Evolutionary conservation across 2,329 filamentous ascomycete genomes (phyloP).

Genomic region (Aspergillus sp.): DNA sequence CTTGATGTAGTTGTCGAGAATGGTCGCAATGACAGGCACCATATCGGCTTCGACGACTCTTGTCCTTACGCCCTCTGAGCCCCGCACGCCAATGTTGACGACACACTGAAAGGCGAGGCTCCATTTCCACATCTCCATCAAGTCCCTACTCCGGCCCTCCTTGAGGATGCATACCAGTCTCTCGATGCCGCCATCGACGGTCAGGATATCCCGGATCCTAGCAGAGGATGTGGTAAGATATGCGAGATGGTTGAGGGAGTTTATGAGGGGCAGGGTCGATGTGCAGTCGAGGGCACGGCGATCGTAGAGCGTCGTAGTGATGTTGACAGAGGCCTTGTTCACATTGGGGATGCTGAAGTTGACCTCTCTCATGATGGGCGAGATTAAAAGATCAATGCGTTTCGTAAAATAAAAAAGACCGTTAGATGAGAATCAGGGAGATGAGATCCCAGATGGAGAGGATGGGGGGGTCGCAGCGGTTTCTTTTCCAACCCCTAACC

Average conservation of each 20-base stretch:
- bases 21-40: slow-evolving; percentile 97
- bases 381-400: slow-evolving; percentile 1
- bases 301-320: slow-evolving; percentile 97
- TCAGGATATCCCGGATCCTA: slow-evolving; percentile 94
- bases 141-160: slow-evolving; percentile 90
- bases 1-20: slow-evolving; percentile 97
- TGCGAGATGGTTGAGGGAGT: slow-evolving; percentile 96
- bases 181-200: slow-evolving; percentile 97
- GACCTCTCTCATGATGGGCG: slow-evolving; percentile 88
- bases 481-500: no score
- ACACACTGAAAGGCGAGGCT: slow-evolving; percentile 98
- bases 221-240: slow-evolving; percentile 98
- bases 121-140: slow-evolving; percentile 99
- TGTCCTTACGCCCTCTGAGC: slow-evolving; percentile 89
- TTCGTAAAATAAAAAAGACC: not conserved
- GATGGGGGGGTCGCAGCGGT: no score
- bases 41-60: slow-evolving; percentile 97
- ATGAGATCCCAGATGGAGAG: no score
- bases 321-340: slow-evolving; percentile 98
- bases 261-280: slow-evolving; percentile 94
- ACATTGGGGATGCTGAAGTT: slow-evolving; percentile 99
- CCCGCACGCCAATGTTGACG: slow-evolving; percentile 95
- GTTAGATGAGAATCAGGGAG: not conserved
- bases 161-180: slow-evolving; percentile 95
- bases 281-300: slow-evolving; percentile 96